phyloP scores from a whole-genome alignment of 345 rosid species.

The Aquilaria malaccensis region DNA sequence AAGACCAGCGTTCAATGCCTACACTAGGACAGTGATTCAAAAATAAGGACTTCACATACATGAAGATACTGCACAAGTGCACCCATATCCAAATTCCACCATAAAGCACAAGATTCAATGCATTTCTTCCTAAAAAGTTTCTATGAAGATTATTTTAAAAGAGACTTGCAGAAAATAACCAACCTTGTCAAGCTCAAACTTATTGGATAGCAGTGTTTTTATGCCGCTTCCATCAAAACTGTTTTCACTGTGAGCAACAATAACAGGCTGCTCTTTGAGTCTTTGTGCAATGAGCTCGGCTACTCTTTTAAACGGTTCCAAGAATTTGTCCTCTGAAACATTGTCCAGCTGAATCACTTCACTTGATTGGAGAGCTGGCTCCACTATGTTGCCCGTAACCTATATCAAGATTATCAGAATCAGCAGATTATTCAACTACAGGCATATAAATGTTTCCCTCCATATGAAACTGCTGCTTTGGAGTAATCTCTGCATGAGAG shows the following conservation, averaged over 20 bases:
- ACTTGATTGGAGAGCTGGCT: slow-evolving; percentile 44
- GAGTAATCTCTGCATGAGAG: no score
- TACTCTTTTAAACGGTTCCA: slow-evolving; percentile 54
- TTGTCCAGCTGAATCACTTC: slow-evolving; percentile 25
- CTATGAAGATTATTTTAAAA: no score
- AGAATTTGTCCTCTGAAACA: slow-evolving; percentile 40
- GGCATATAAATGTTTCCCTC: no score
- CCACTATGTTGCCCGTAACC: slow-evolving; percentile 67
- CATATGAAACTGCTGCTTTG: no score
- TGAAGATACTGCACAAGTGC: no score
- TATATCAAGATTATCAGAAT: slow-evolving; percentile 9
- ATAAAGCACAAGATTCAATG: no score
- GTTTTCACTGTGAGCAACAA: slow-evolving; percentile 80
- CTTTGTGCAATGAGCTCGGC: slow-evolving; percentile 48
- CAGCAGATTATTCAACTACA: not conserved
- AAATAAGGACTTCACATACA: no score
- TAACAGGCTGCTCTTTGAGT: slow-evolving; percentile 84
- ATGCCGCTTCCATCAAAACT: slow-evolving; percentile 74
- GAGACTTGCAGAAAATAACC: slow-evolving; percentile 1
- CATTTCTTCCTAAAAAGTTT: no score
- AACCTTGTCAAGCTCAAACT: slow-evolving; percentile 81
- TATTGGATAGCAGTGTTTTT: slow-evolving; percentile 55
- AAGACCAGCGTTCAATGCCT: slow-evolving; percentile 47
- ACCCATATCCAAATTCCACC: no score
- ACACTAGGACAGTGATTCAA: no score